A percentile compares a stretch with the other conserved stretches of the same genome.
These are phyloP conservation scores for Aspergillus felis DNA, from an alignment of 2,329 filamentous ascomycete genomes.

Conservation along the genomic window DNA sequence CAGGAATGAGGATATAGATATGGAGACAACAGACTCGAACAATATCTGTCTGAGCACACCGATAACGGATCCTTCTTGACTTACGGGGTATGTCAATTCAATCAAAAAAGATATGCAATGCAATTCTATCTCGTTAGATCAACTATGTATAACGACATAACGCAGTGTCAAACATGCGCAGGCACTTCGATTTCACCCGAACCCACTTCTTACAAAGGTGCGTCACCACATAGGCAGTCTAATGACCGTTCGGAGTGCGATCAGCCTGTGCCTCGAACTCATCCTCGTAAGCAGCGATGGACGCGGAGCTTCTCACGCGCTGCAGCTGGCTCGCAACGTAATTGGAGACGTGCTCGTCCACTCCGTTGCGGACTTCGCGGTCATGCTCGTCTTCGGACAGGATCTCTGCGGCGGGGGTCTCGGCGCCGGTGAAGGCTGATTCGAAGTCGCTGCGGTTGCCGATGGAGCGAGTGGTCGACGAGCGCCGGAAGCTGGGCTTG, in stretches of 20 bases:
- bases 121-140: neutral
- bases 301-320: constrained; percentile 60
- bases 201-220: neutral
- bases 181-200: neutral
- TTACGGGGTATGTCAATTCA: neutral
- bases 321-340: constrained; percentile 81
- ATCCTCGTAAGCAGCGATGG: constrained; percentile 52
- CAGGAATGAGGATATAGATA: no score
- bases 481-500: constrained; percentile 64
- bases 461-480: constrained; percentile 78
- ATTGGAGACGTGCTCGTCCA: constrained; percentile 68
- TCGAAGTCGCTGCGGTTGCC: constrained; percentile 78
- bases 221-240: neutral
- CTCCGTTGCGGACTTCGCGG: constrained; percentile 43
- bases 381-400: constrained; percentile 36
- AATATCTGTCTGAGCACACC: no score
- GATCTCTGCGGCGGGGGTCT: constrained; percentile 28
- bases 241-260: constrained; percentile 27
- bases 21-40: no score
- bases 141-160: neutral
- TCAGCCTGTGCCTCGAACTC: constrained; percentile 60
- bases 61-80: neutral
- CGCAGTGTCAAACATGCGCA: neutral
- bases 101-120: neutral
- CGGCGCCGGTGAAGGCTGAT: constrained; percentile 34